Conservation (phyloP, 2,329 filamentous ascomycete genomes). For the Colletotrichum sp. region DNA sequence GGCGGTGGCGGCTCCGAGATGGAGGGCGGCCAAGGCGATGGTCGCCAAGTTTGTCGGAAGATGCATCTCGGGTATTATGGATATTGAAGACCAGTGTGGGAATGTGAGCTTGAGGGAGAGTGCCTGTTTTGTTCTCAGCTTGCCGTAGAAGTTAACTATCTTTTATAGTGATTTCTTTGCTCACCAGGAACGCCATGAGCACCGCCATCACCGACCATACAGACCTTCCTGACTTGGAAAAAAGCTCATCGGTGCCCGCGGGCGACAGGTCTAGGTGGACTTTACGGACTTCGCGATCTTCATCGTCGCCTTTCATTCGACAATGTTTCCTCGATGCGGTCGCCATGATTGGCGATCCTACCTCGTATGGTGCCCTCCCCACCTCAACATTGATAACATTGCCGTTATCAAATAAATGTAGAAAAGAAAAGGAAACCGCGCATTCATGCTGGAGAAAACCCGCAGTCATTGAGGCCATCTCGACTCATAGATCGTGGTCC, state of each 20-base stretch:
- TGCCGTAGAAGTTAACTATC: not conserved
- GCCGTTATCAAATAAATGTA: not conserved
- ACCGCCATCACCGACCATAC: not conserved
- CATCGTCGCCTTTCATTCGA: not conserved
- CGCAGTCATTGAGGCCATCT: not conserved
- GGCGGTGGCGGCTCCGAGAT: not conserved
- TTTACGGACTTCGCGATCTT: not conserved
- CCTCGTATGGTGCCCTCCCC: not conserved
- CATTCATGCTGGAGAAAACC: not conserved
- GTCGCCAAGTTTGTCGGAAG: not conserved
- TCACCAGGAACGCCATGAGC: not conserved
- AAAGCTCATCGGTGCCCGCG: not conserved
- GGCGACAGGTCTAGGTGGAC: not conserved
- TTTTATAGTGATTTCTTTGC: not conserved
- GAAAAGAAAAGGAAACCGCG: not conserved
- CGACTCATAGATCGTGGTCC: not conserved
- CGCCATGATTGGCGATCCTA: not conserved
- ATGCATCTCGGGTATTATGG: not conserved
- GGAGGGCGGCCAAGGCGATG: not conserved
- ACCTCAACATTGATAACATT: not conserved
- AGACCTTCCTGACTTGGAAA: not conserved
- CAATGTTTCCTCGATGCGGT: not conserved
- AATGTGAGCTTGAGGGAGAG: not conserved
- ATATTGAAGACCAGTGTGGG: not conserved
- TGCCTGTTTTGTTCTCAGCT: not conserved